Evolutionary conservation across 768 basidiomycete genomes (phyloP), one percentile per base, ranked within the genome.

Genomic region (Phylloporus sp.): DNA sequence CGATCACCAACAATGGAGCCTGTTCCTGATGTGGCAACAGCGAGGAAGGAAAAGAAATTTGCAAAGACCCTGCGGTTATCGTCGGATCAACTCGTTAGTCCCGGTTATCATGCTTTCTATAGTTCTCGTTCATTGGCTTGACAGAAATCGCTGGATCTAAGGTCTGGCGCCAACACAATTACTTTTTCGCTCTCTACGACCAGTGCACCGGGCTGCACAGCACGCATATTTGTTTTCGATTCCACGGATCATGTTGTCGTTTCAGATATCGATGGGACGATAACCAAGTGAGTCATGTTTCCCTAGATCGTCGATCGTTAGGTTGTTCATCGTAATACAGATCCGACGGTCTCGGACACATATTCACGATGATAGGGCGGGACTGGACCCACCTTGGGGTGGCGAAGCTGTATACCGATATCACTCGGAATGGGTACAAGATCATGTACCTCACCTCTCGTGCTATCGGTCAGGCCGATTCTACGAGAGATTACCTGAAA

Each of bases 301-400:
- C 15, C 27, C 8, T 18, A 8, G 16, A 16, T 28, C 5, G 34
- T 42, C 7, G 18, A 40, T 18, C 6, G 16, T 34, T 24, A 28
- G 27, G 6, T 46, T 35, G 23, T 12, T 62, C 15, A 55, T 36
- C 2, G 5, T 20, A 18, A 16, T 38, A 11, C 16, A 95, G 93
- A 67, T 97, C 95, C 2, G 95, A 98, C 70, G 95, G 92, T 2
- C 74, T 97, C 6, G 95, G 95, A 0, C 95, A 98, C 65, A 86
- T 99, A 45, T 94, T 97, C 62, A 95, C 94, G 2, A 92, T 97
- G 81, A 94, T 97, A 57, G 97, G 95, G 8, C 84, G 95, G 9
- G 95, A 98, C 67, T 97, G 95, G 97, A 98, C 95, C 2, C 95
- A 98, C 68, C 75, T 90, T 5, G 95, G 97, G 6, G 95, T 98